Base-by-base conservation (phyloP, 2,329 filamentous ascomycete genomes). In the Lachnellula cervina region DNA sequence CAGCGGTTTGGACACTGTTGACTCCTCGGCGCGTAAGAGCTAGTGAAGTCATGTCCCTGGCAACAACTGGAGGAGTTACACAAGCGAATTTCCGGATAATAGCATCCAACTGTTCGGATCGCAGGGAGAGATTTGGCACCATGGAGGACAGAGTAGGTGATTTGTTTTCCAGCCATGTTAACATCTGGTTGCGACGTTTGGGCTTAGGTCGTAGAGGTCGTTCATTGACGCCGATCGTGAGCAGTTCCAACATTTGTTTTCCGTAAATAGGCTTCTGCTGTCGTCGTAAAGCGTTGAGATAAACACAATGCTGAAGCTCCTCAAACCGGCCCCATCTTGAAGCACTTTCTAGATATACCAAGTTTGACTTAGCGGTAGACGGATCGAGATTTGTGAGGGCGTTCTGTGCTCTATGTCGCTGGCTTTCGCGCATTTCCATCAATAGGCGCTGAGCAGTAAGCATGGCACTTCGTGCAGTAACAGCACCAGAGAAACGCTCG, bases 61-160 rank as follows among this genome's bases (percentile, higher is more conserved):
- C 90, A 3, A 96, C 85, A 13, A 90, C 93, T 1, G 90, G 86
- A 2, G 94, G 94, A 0, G 94, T 97, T 35, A 96, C 85, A 65
- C 93, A 99, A 1, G 89, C 90, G 66, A 97, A 99, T 68, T 93
- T 90, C 60, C 88, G 84, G 52, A 99, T 86, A 2, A 81, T 85
- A 0, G 83, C 84, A 65, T 93, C 86, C 72, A 96, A 78, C 14
- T 79, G 77, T 51, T 84, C 80, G 1, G 91, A 86, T 23, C 91
- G 86, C 65, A 90, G 81, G 42, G 87, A 80, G 0, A 96, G 71
- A 0, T 86, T 90, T 17, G 86, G 83, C n/a, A 94, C 82, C 73
- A 94, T 82, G 4, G 81, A 77, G 38, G 77, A 77, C 49, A 92
- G 75, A 21, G 81, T 69, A 5, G 78, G 77, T 0, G 89, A 89